Percentiles rank a stretch among this genome's conserved stretches.
Evolutionary conservation across 306 rosid species (phyloP).

Genomic region (Cucurbita maxima): DNA sequence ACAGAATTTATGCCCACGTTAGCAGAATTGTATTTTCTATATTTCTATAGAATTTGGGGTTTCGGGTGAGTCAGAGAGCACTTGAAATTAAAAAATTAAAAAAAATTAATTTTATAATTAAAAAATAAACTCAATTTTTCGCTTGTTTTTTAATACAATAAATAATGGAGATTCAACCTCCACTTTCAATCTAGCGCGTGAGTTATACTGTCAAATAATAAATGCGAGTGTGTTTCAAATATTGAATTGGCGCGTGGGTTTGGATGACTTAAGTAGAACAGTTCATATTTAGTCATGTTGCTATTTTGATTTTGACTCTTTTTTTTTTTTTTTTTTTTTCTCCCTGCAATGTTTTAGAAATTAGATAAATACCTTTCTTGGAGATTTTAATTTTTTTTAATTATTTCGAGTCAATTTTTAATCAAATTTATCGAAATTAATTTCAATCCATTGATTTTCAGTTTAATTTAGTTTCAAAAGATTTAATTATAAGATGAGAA

Average conservation of each 20-base stretch:
- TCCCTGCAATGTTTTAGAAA: neutral
- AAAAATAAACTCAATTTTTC: neutral
- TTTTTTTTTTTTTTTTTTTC: no score
- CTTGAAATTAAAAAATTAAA: neutral
- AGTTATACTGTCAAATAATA: neutral
- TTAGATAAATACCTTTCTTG: neutral
- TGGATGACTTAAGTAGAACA: neutral
- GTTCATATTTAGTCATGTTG: neutral
- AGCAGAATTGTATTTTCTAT: conserved; percentile 11
- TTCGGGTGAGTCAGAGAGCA: conserved; percentile 10
- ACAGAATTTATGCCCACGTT: conserved; percentile 25
- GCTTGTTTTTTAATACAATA: neutral
- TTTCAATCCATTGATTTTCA: neutral
- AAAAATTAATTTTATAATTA: no score
- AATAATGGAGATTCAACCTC: neutral
- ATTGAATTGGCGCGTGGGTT: neutral
- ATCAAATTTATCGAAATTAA: neutral
- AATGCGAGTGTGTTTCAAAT: neutral
- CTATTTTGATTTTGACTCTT: neutral
- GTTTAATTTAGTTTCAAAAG: neutral
- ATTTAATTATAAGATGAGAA: no score
- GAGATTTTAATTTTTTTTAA: no score
- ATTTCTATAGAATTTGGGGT: neutral
- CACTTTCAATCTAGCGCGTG: neutral
- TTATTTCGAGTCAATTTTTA: neutral